Base-by-base conservation (phyloP, 129 eudicot genomes). In the Artemisia argyi region DNA sequence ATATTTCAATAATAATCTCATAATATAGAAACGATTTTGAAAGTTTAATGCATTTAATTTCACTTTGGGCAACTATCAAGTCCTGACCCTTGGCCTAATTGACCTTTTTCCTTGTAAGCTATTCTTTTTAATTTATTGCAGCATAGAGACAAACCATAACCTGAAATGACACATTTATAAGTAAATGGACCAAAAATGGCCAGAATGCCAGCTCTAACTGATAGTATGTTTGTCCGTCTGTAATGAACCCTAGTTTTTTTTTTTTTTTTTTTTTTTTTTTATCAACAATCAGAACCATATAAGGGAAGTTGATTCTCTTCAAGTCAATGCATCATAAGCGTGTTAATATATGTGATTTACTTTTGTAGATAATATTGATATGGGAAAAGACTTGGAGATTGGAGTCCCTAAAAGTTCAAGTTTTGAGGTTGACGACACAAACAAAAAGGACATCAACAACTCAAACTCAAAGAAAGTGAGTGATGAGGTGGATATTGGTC, bases 381-480 rank as follows among this genome's bases (percentile, higher is more conserved):
- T 86, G 96, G 90, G 84, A 17, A 86, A 82, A 39, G 89, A 77
- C 79, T 82, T 86, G 86, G 87, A 76, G 71, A 78, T 79, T 10
- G 88, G 89, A 64, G 76, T 73, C 30, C 82, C 85, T 9, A 78
- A 73, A 59, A 73, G 75, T 82, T 56, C 78, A 47, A 71, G 61
- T 65, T 78, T 32, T 10, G 72, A 63, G 44, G 72, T 72, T 64
- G 68, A 78, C 64, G 54, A 71, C 17, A 22, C 68, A 7, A 65
- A 26, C 14, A 78, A 65, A 55, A 72, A 69, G 48, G 61, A 59
- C 44, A 32, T 26, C 10, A 73, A 19, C 50, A 71, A 76, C 35
- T 28, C 61, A 55, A 75, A 74, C 67, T 49, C 50, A 8, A 81
- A 83, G 70, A 81, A 74, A 53, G 79, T 49, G 44, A 71, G 71